These are phyloP conservation scores for Phytophthora aleatoria DNA, from an alignment of 352 stramenopile species.

Conservation along the genomic window DNA sequence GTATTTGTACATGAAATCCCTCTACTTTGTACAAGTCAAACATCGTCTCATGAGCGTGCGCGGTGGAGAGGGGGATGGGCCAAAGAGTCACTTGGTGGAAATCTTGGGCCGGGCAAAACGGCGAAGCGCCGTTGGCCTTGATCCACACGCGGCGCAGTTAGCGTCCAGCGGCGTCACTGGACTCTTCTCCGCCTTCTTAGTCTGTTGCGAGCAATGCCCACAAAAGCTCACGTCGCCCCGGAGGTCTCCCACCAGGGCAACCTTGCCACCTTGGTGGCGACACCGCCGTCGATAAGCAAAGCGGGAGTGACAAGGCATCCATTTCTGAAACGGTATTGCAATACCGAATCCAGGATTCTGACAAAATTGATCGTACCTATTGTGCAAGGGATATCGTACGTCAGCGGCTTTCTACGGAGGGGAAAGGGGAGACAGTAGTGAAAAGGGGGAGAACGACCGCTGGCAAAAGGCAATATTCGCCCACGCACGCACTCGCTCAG, in stretches of 20 bases:
- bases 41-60: conserved; percentile 16
- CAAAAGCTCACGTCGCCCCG: no score
- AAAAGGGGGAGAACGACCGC: conserved; percentile 24
- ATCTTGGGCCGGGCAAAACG: conserved; percentile 15
- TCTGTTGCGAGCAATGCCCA: conserved; percentile 7
- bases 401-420: conserved; percentile 14
- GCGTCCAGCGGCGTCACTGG: conserved; percentile 24
- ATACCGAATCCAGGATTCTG: neutral
- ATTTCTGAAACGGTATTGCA: neutral
- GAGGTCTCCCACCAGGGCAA: neutral
- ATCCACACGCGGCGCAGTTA: conserved; percentile 22
- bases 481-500: conserved; percentile 6
- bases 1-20: no score
- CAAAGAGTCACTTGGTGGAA: conserved; percentile 22
- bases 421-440: conserved; percentile 15
- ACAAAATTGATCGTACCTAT: neutral
- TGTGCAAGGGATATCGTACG: conserved; percentile 6
- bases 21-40: conserved; percentile 15
- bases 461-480: conserved; percentile 40
- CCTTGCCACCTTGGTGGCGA: neutral
- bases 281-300: conserved; percentile 8
- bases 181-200: conserved; percentile 34
- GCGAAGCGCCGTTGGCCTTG: neutral
- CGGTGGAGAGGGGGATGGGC: conserved; percentile 17
- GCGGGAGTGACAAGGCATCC: conserved; percentile 12